Evolutionary conservation across 352 stramenopile species (phyloP).

Genomic region (Globisporangium sylvaticum): DNA sequence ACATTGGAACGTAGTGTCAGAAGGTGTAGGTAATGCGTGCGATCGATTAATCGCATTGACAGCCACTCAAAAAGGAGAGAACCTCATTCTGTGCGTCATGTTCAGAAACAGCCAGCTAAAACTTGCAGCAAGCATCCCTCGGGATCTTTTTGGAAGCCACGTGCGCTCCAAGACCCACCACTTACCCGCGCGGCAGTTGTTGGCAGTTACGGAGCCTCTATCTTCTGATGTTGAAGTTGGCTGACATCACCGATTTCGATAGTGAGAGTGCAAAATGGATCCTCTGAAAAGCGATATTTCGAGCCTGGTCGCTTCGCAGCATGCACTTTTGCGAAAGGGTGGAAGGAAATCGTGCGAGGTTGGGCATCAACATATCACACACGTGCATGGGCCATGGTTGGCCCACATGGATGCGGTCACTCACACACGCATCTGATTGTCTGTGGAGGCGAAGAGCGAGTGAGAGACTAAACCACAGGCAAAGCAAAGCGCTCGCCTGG

Average conservation of each 20-base stretch:
- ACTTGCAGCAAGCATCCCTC: too few species aligned
- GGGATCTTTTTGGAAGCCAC: not conserved
- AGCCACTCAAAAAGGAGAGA: too few species aligned
- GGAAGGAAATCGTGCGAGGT: not conserved
- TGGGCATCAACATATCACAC: too few species aligned
- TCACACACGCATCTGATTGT: too few species aligned
- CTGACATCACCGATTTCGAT: not conserved
- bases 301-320: slow-evolving; percentile 4
- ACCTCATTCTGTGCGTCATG: not conserved
- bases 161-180: not conserved
- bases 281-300: slow-evolving; percentile 4
- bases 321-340: slow-evolving; percentile 6
- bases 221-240: slow-evolving; percentile 4
- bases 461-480: not conserved
- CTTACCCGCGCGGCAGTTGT: not conserved
- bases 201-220: not conserved
- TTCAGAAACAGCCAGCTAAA: too few species aligned
- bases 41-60: too few species aligned
- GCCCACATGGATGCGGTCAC: too few species aligned
- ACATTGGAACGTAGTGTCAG: slow-evolving; percentile 21
- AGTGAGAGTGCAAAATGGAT: not conserved
- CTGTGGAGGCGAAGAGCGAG: not conserved
- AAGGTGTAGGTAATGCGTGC: not conserved
- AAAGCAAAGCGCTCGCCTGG: not conserved
- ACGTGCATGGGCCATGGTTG: too few species aligned